Conservation (phyloP, 2,329 filamentous ascomycete species). For the Penicillium brevicompactum region DNA sequence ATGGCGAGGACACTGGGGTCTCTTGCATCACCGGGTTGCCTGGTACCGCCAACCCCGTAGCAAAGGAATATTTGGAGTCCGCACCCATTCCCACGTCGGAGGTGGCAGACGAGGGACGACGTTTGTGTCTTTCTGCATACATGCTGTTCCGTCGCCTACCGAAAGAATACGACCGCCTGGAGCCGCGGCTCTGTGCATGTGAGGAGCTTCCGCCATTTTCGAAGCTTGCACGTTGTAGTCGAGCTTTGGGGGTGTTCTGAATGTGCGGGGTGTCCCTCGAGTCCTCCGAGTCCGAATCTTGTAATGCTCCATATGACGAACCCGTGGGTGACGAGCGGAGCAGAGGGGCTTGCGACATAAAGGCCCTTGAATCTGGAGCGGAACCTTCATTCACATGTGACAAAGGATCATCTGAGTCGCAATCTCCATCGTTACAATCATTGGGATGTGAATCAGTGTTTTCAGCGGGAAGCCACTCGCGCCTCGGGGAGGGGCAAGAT, state of each 20-base stretch:
- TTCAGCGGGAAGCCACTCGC: constrained; percentile 25
- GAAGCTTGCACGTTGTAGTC: constrained; percentile 9
- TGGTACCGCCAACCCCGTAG: constrained; percentile 28
- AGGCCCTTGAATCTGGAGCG: constrained; percentile 15
- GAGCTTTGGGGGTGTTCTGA: neutral
- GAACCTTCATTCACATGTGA: constrained; percentile 8
- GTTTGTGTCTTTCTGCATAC: constrained; percentile 15
- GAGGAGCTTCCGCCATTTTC: constrained; percentile 21
- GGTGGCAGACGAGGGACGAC: constrained; percentile 30
- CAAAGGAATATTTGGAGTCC: constrained; percentile 36
- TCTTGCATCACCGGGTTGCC: constrained; percentile 27
- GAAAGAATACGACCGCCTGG: constrained; percentile 19
- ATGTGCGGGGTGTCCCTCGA: constrained; percentile 14
- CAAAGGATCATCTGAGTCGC: constrained; percentile 1
- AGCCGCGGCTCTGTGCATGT: constrained; percentile 3
- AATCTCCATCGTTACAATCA: constrained; percentile 14
- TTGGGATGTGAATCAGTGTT: constrained; percentile 12
- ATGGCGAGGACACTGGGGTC: constrained; percentile 25
- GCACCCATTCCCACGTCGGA: constrained; percentile 36
- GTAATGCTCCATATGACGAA: constrained; percentile 63
- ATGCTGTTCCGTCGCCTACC: constrained; percentile 17
- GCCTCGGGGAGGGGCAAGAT: constrained; percentile 24
- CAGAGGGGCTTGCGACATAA: constrained; percentile 58
- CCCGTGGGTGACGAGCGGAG: constrained; percentile 63
- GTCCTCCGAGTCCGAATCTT: constrained; percentile 34